Evolutionary conservation across 2,329 filamentous ascomycete genomes (phyloP).

Genomic region (Trichoderma sp.): DNA sequence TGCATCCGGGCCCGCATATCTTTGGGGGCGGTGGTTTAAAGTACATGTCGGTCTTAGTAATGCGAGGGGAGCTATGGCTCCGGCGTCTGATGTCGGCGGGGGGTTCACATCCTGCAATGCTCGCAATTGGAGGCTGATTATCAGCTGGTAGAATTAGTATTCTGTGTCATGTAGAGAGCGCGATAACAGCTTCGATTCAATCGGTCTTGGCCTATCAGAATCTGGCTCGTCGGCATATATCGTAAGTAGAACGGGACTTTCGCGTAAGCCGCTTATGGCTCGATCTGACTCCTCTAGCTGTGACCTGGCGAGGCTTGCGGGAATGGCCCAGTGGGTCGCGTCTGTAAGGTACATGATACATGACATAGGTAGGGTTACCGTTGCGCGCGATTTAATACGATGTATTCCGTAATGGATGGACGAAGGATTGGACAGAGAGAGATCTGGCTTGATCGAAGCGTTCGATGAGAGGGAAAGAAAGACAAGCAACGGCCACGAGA

Average conservation of each 20-base stretch:
- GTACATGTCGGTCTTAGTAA: background rate
- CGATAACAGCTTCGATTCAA: background rate
- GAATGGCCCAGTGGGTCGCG: background rate
- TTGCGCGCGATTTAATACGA: background rate
- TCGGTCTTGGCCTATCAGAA: background rate
- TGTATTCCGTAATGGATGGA: background rate
- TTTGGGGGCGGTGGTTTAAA: background rate
- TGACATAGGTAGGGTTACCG: background rate
- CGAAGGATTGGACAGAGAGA: background rate
- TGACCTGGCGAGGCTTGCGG: constrained; percentile 15
- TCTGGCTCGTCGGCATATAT: background rate
- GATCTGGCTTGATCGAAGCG: background rate
- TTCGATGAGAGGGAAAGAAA: background rate
- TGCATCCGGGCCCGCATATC: background rate
- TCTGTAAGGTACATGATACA: background rate
- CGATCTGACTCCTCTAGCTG: background rate
- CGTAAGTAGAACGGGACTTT: background rate
- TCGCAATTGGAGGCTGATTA: background rate
- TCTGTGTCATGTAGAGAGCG: background rate
- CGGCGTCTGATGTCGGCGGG: background rate
- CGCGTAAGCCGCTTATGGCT: constrained; percentile 1
- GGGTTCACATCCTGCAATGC: background rate
- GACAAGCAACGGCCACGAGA: background rate
- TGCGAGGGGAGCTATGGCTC: constrained; percentile 1
- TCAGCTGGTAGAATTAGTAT: background rate